Conservation (phyloP, 2,329 filamentous ascomycete species). For the Diaporthe aspalathi region DNA sequence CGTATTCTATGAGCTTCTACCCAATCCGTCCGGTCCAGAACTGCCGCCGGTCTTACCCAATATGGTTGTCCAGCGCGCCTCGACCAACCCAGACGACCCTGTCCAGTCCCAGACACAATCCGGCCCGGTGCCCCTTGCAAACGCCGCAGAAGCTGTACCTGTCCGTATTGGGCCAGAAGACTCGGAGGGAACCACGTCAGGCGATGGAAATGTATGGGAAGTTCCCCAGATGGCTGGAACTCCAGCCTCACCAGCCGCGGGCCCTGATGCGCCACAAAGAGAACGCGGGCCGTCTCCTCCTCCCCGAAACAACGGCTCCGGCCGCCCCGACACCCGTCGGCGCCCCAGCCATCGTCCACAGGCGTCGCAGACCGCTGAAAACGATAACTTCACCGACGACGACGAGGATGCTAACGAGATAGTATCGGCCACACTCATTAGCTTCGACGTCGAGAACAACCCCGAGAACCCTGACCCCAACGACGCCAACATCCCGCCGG, state of each 20-base stretch:
- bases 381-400: slow-evolving; percentile 65
- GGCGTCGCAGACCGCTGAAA: slow-evolving; percentile 28
- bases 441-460: slow-evolving; percentile 70
- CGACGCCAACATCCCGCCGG: slow-evolving; percentile 55
- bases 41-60: slow-evolving; percentile 5
- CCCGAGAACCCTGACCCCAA: slow-evolving; percentile 55
- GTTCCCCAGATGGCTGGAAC: slow-evolving; percentile 20
- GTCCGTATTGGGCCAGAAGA: slow-evolving; percentile 9
- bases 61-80: slow-evolving; percentile 10
- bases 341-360: slow-evolving; percentile 32
- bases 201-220: slow-evolving; percentile 31
- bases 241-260: not conserved
- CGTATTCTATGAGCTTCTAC: slow-evolving; percentile 29
- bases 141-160: slow-evolving; percentile 5
- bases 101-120: slow-evolving; percentile 17
- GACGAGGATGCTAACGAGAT: slow-evolving; percentile 66
- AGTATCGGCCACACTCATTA: slow-evolving; percentile 68
- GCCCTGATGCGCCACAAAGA: not conserved
- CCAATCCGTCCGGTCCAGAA: slow-evolving; percentile 32
- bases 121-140: slow-evolving; percentile 1
- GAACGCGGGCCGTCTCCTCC: slow-evolving; percentile 28
- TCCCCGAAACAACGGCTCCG: slow-evolving; percentile 4
- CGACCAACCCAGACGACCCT: slow-evolving; percentile 22
- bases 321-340: slow-evolving; percentile 29
- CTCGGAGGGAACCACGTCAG: not conserved